phyloP scores from a whole-genome alignment of 1,139 yeast species.

The Saccharomyces hybrid region DNA sequence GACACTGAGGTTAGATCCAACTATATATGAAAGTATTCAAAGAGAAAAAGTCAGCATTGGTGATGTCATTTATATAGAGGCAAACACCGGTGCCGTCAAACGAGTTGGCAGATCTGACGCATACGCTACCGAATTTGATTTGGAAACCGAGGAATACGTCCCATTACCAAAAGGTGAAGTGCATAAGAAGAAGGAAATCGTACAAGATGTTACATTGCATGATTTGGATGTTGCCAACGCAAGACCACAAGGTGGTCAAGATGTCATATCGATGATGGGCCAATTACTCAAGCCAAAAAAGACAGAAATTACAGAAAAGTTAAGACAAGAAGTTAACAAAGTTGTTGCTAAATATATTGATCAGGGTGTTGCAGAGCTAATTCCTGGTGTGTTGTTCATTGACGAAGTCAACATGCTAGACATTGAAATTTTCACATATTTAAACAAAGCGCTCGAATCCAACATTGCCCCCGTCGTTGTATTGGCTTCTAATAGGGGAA shows the following conservation, averaged over 20 bases:
- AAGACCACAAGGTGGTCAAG: slow-evolving; percentile 98
- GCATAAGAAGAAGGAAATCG: slow-evolving; percentile 95
- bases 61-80: slow-evolving; percentile 93
- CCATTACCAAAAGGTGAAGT: slow-evolving; percentile 98
- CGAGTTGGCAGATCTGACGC: slow-evolving; percentile 98
- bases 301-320: slow-evolving; percentile 97
- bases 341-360: slow-evolving; percentile 94
- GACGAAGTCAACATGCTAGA: slow-evolving; percentile 98
- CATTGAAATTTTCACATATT: slow-evolving; percentile 88
- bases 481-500: slow-evolving; percentile 90
- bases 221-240: slow-evolving; percentile 96
- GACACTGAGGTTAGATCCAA: slow-evolving; percentile 85
- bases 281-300: slow-evolving; percentile 92
- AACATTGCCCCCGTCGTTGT: slow-evolving; percentile 91
- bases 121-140: slow-evolving; percentile 94
- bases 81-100: slow-evolving; percentile 96
- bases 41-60: slow-evolving; percentile 93
- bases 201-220: slow-evolving; percentile 93
- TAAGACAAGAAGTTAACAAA: slow-evolving; percentile 87
- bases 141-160: slow-evolving; percentile 97
- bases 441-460: slow-evolving; percentile 89
- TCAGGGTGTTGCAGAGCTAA: slow-evolving; percentile 96
- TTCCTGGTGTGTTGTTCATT: slow-evolving; percentile 95
- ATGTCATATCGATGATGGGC: slow-evolving; percentile 97
- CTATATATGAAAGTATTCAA: slow-evolving; percentile 91